Evolutionary conservation across 2,329 filamentous ascomycete species (phyloP).

Genomic region (Hymenoscyphus infarciens): DNA sequence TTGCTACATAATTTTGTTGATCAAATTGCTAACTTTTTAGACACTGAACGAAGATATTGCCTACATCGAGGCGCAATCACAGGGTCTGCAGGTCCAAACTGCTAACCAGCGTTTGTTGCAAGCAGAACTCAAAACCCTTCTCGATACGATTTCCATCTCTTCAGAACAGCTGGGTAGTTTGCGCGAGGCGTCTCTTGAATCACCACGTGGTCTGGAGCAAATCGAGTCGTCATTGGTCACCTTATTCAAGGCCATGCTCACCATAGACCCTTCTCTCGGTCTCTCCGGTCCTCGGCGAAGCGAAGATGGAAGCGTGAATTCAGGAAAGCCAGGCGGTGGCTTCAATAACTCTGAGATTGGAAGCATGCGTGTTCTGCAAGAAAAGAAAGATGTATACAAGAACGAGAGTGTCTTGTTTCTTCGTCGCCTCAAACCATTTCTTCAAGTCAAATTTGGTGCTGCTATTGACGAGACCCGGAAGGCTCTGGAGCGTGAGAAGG

Average conservation of each 20-base stretch:
- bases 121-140: constrained; percentile 81
- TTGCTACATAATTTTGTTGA: background rate
- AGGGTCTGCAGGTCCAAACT: constrained; percentile 94
- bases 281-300: constrained; percentile 39
- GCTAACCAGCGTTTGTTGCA: constrained; percentile 91
- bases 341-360: constrained; percentile 52
- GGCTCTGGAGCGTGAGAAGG: constrained; percentile 46
- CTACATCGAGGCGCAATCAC: constrained; percentile 95
- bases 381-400: constrained; percentile 88
- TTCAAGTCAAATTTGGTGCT: constrained; percentile 75
- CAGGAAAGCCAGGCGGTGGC: constrained; percentile 41
- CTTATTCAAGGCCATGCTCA: constrained; percentile 88
- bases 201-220: constrained; percentile 64
- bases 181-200: constrained; percentile 69
- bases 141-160: constrained; percentile 88
- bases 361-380: constrained; percentile 88
- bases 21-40: constrained; percentile 42
- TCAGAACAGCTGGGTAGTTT: constrained; percentile 70
- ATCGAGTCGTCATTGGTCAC: constrained; percentile 75
- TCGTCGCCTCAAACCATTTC: constrained; percentile 73
- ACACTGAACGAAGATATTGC: constrained; percentile 93
- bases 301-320: constrained; percentile 34
- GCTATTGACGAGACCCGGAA: constrained; percentile 68
- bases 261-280: constrained; percentile 81
- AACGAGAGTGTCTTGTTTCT: constrained; percentile 74